phyloP scores from a whole-genome alignment of 2,329 filamentous ascomycete species.

The Botrytis pseudocinerea region DNA sequence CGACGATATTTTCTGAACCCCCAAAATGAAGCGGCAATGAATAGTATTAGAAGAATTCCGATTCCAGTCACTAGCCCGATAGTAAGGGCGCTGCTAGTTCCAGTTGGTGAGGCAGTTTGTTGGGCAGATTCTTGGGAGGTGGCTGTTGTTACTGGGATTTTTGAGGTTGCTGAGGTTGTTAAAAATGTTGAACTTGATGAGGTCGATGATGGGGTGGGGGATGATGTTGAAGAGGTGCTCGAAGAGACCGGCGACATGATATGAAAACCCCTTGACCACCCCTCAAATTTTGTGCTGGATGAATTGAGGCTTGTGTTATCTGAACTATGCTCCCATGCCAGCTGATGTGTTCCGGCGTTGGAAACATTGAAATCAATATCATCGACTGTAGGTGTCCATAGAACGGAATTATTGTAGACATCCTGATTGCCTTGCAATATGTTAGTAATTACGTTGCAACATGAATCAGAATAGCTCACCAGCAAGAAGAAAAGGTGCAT shows the following conservation, averaged over 20 bases:
- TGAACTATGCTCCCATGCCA: slow-evolving; percentile 1
- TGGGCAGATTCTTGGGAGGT: neutral
- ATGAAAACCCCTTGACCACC: neutral
- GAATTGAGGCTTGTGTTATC: neutral
- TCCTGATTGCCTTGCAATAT: neutral
- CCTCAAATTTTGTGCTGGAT: neutral
- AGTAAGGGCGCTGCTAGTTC: neutral
- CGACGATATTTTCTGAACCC: neutral
- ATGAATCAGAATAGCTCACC: neutral
- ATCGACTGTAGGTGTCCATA: slow-evolving; percentile 7
- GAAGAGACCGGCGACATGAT: neutral
- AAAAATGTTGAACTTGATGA: neutral
- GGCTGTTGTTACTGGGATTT: neutral
- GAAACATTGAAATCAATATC: slow-evolving; percentile 5
- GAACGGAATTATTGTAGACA: neutral
- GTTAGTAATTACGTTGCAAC: neutral
- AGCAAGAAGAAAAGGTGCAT: slow-evolving; percentile 5
- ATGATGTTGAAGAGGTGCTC: neutral
- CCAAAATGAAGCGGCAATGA: neutral
- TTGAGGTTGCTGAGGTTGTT: neutral
- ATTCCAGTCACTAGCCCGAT: neutral
- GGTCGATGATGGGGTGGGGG: neutral
- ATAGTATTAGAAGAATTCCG: neutral
- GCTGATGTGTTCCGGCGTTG: neutral
- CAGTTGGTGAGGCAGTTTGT: neutral